Percentiles rank a stretch among this genome's conserved stretches.
These are phyloP conservation scores for Alternaria gansuensis DNA, from an alignment of 2,329 filamentous ascomycete species.

Conservation along the genomic window DNA sequence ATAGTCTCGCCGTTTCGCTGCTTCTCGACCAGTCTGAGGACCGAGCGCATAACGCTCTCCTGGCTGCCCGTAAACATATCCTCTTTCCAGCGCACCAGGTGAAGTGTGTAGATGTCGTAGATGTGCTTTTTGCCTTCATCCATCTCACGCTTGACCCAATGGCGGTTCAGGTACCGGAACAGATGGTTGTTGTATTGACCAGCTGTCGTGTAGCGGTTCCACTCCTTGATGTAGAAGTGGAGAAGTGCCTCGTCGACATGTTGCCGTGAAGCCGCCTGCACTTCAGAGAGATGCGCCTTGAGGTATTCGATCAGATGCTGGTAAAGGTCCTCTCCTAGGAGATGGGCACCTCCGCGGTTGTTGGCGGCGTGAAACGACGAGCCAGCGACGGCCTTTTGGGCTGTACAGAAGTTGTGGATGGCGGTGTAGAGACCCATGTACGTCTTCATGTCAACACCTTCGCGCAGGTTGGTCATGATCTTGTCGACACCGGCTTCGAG, in stretches of 20 bases:
- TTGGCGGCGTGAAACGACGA: slow-evolving; percentile 58
- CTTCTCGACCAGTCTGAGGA: slow-evolving; percentile 94
- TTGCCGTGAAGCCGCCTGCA: slow-evolving; percentile 75
- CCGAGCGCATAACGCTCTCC: slow-evolving; percentile 90
- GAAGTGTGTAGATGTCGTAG: slow-evolving; percentile 96
- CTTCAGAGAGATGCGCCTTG: slow-evolving; percentile 74
- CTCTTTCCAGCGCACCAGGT: slow-evolving; percentile 93
- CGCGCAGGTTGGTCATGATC: slow-evolving; percentile 92
- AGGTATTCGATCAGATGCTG: slow-evolving; percentile 89
- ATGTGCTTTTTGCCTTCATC: slow-evolving; percentile 98
- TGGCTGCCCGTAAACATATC: slow-evolving; percentile 88
- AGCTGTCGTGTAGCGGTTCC: slow-evolving; percentile 92
- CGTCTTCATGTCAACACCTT: slow-evolving; percentile 93
- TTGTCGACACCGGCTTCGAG: slow-evolving; percentile 86
- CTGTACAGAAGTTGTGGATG: slow-evolving; percentile 99
- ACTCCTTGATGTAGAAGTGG: slow-evolving; percentile 94
- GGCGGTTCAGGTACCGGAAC: slow-evolving; percentile 93
- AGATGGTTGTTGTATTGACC: slow-evolving; percentile 98
- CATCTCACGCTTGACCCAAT: slow-evolving; percentile 99
- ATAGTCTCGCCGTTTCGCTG: slow-evolving; percentile 98
- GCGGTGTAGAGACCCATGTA: slow-evolving; percentile 99
- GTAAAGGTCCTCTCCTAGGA: slow-evolving; percentile 95
- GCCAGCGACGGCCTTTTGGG: slow-evolving; percentile 86
- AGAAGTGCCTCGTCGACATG: slow-evolving; percentile 92
- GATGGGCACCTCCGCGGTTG: slow-evolving; percentile 86